A percentile compares a stretch with the other conserved stretches of the same genome.
These are phyloP conservation scores for Tetrahymena thermophila DNA, from an alignment of 73 alveolate species.

Conservation along the genomic window DNA sequence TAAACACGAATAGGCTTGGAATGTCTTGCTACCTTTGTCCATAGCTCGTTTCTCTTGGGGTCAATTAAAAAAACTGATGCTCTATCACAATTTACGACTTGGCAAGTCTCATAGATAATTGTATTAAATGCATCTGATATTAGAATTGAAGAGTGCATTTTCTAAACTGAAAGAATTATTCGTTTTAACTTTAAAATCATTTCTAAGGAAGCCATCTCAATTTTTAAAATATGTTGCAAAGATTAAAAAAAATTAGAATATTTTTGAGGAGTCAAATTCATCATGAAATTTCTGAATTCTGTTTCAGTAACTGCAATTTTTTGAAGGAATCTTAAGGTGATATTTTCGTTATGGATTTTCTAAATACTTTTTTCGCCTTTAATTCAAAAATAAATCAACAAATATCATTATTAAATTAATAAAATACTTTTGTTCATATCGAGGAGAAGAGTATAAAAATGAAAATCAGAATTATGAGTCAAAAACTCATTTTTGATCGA, in stretches of 20 bases:
- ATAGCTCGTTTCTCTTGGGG: constrained; percentile 50
- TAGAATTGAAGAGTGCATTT: neutral
- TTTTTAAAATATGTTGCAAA: neutral
- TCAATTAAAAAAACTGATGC: constrained; percentile 53
- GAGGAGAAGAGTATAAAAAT: neutral
- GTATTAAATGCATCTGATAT: constrained; percentile 26
- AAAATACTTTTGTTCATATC: neutral
- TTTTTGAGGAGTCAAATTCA: neutral
- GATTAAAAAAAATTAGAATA: neutral
- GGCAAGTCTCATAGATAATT: constrained; percentile 27
- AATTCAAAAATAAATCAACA: neutral
- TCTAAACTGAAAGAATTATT: neutral
- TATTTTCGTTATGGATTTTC: neutral
- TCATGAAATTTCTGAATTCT: neutral
- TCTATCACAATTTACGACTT: constrained; percentile 28
- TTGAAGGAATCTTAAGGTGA: neutral
- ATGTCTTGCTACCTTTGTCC: constrained; percentile 65
- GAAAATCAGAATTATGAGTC: neutral
- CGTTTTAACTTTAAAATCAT: neutral
- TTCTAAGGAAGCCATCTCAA: neutral
- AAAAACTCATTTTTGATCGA: neutral
- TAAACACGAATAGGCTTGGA: constrained; percentile 43
- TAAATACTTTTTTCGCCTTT: neutral
- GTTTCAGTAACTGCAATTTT: neutral
- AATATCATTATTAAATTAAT: neutral